Percentiles rank a stretch among this genome's conserved stretches.
Evolutionary conservation across 2,329 filamentous ascomycete species (phyloP).

Genomic region (Aspergillus pseudoviridinutans): DNA sequence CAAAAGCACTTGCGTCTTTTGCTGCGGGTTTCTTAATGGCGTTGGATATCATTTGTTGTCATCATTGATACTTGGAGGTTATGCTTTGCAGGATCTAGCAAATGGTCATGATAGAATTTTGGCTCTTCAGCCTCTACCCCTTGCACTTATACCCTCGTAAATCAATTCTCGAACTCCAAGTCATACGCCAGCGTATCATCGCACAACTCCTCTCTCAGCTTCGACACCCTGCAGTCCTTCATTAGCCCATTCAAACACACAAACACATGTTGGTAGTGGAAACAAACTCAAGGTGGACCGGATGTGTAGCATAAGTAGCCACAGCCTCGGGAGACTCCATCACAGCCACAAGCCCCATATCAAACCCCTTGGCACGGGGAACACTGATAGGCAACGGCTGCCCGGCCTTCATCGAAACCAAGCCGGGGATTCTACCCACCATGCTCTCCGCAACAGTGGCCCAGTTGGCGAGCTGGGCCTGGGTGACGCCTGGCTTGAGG

Average conservation of each 20-base stretch:
- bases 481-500: slow-evolving; percentile 37
- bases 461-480: slow-evolving; percentile 32
- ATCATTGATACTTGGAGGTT: background rate
- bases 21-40: slow-evolving; percentile 4
- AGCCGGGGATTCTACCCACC: slow-evolving; percentile 42
- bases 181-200: slow-evolving; percentile 43
- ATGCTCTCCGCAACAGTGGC: slow-evolving; percentile 29
- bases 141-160: background rate
- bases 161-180: slow-evolving; percentile 29
- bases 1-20: slow-evolving; percentile 4
- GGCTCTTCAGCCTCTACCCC: background rate
- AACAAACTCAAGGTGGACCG: slow-evolving; percentile 44
- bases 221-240: slow-evolving; percentile 31
- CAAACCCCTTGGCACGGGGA: slow-evolving; percentile 42
- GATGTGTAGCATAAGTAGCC: slow-evolving; percentile 42
- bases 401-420: slow-evolving; percentile 35
- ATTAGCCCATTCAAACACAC: background rate
- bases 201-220: slow-evolving; percentile 39
- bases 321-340: slow-evolving; percentile 43
- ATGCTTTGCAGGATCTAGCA: background rate
- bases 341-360: slow-evolving; percentile 45
- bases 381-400: slow-evolving; percentile 38
- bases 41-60: slow-evolving; percentile 6
- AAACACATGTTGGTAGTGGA: background rate
- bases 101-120: background rate